These are phyloP conservation scores for Fusarium sp. DNA, from an alignment of 2,329 filamentous ascomycete genomes.

Conservation along the genomic window DNA sequence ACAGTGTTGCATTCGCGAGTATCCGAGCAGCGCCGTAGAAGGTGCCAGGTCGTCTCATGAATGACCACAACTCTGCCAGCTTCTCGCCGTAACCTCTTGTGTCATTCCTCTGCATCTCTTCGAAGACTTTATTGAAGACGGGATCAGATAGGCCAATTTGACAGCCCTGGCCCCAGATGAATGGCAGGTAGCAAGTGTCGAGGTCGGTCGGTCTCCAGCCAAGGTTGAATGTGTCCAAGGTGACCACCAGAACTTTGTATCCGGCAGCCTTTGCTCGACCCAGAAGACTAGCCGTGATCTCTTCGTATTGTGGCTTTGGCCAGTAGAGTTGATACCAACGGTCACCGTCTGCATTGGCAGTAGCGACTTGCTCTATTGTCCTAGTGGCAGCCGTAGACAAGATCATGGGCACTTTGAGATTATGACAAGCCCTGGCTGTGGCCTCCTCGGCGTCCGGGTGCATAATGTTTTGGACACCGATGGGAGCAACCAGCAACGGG, in stretches of 20 bases:
- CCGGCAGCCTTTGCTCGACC: conserved; percentile 73
- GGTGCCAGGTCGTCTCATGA: conserved; percentile 42
- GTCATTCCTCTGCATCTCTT: conserved; percentile 39
- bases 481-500: conserved; percentile 73
- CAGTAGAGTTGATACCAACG: conserved; percentile 85
- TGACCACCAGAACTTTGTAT: conserved; percentile 78
- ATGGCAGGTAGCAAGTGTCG: conserved; percentile 74
- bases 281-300: conserved; percentile 76
- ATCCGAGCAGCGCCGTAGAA: conserved; percentile 42
- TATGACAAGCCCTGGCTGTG: conserved; percentile 73
- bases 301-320: conserved; percentile 70
- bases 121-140: conserved; percentile 63
- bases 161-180: conserved; percentile 72
- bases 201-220: conserved; percentile 80
- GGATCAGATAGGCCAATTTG: conserved; percentile 78
- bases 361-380: conserved; percentile 77
- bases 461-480: conserved; percentile 79
- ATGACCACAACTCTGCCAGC: conserved; percentile 35
- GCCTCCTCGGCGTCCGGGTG: conserved; percentile 77
- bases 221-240: conserved; percentile 79
- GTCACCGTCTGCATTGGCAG: conserved; percentile 69
- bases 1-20: conserved; percentile 21
- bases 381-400: conserved; percentile 76
- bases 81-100: conserved; percentile 24
- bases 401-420: conserved; percentile 75